Conservation (phyloP, 129 eudicot genomes). For the Flaveria sonorensis region DNA sequence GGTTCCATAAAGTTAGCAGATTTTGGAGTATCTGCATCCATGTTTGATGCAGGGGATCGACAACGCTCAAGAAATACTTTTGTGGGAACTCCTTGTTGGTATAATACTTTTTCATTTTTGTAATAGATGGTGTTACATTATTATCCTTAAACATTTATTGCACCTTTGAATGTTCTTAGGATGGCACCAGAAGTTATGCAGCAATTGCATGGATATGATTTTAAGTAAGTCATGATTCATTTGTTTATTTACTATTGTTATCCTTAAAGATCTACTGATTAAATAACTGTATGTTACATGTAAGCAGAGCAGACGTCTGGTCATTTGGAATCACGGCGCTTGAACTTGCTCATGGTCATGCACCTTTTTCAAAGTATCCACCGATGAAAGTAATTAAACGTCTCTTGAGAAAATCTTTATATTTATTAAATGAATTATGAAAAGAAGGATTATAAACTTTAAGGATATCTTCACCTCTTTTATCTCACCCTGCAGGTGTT, state of each 20-base stretch:
- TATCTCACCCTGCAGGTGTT: constrained; percentile 50
- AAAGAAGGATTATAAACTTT: neutral
- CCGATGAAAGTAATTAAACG: constrained; percentile 77
- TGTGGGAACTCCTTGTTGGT: constrained; percentile 99
- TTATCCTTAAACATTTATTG: constrained; percentile 12
- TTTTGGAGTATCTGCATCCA: constrained; percentile 90
- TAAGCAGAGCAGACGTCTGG: constrained; percentile 93
- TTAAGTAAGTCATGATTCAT: constrained; percentile 59
- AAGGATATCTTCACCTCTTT: neutral
- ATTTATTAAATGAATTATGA: neutral
- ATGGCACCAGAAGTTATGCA: constrained; percentile 99
- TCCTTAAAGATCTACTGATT: constrained; percentile 2
- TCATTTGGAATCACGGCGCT: constrained; percentile 97
- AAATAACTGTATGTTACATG: constrained; percentile 14
- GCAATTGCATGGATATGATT: constrained; percentile 86
- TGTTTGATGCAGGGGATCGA: constrained; percentile 94
- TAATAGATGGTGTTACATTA: neutral
- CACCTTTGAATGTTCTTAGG: constrained; percentile 40
- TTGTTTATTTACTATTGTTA: neutral
- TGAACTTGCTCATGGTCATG: constrained; percentile 98
- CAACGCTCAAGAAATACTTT: constrained; percentile 88
- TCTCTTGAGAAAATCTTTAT: neutral
- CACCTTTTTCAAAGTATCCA: constrained; percentile 94
- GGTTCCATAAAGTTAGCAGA: constrained; percentile 89
- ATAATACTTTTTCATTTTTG: neutral